Base-by-base conservation (phyloP, 345 rosid species). In the Ceriops tagal region DNA sequence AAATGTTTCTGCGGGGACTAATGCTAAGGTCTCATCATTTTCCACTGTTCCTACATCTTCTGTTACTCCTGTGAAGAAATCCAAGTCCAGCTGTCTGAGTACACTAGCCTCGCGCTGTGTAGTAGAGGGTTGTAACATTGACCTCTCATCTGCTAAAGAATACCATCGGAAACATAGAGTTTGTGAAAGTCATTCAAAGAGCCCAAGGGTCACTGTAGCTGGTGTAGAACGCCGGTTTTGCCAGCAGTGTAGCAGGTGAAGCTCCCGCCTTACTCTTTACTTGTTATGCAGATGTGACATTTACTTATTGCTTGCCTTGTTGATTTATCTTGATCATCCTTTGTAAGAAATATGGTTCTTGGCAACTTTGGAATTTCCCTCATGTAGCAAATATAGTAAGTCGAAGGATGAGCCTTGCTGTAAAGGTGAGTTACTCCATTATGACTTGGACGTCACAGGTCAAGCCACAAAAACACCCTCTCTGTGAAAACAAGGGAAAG, bases 241-340 rank as follows among this genome's bases (percentile, higher is more conserved):
- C 83, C 98, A 93, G 83, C 97, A 93, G 76, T 93, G 98, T 68
- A 93, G 98, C 91, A 93, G 93, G 97, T 91, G 75, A 66, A 22
- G 34, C 53, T 28, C 67, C 75, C 68, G 46, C n/a, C 34, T 31
- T 19, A 5, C 8, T n/a, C 35, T 47, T 22, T 34, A 4, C 24
- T 21, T 31, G 59, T 67, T 46, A 7, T 64, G 16, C 3, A 43
- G 47, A 43, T 43, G 49, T 4, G 1, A 13, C 49, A 43, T 13
- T 43, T 43, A 28, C 59, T 43, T 74, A 31, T 30, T 34, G 8
- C 32, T 27, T 31, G 62, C 62, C 37, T 8, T 64, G 66, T 27
- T 26, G 5, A 58, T 69, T 65, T 46, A 56, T 57, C 55, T 15
- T 67, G 65, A 20, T 64, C 62, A 58, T 31, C n/a, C 35, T 64